Evolutionary conservation across 495 filamentous ascomycete genomes (phyloP).

Genomic region (Penicillium riverlandense): DNA sequence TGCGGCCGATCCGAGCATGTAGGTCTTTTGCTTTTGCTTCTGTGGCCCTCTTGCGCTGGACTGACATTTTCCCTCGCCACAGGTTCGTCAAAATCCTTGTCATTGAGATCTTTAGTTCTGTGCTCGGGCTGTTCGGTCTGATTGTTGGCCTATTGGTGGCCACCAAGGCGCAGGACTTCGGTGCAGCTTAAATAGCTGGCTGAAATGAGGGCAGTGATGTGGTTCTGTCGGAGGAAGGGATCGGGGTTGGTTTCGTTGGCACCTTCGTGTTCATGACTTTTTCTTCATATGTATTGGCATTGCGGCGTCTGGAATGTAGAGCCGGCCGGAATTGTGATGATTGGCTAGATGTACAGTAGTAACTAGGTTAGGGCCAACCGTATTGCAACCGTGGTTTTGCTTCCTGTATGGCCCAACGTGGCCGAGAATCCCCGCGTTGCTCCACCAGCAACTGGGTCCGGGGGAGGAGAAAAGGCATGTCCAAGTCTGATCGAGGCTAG

Average conservation of each 20-base stretch:
- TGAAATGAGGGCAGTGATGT: constrained; percentile 1
- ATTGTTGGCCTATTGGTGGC: constrained; percentile 89
- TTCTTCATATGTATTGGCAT: constrained; percentile 30
- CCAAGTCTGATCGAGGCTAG: too few relatives aligned
- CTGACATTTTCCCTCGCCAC: constrained; percentile 15
- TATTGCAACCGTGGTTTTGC: too few relatives aligned
- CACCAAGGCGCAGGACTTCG: constrained; percentile 72
- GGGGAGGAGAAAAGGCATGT: too few relatives aligned
- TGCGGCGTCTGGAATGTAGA: constrained; percentile 36
- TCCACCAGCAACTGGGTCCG: too few relatives aligned
- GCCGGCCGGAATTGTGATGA: constrained; percentile 21
- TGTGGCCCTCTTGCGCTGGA: constrained; percentile 1
- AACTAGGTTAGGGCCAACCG: neutral
- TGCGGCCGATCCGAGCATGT: constrained; percentile 89
- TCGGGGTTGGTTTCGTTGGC: constrained; percentile 1
- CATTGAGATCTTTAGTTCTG: constrained; percentile 98
- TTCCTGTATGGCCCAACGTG: too few relatives aligned
- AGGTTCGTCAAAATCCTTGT: constrained; percentile 99
- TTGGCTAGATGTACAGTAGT: constrained; percentile 31
- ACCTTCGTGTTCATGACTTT: constrained; percentile 14
- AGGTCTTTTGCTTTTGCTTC: constrained; percentile 26
- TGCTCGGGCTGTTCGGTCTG: constrained; percentile 93
- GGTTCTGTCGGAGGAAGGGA: too few relatives aligned
- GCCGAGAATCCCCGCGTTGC: too few relatives aligned
- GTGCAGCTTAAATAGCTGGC: constrained; percentile 26